Evolutionary conservation across 2,329 filamentous ascomycete species (phyloP), one percentile per base, ranked within the genome.

Genomic region (Fusarium begoniae): DNA sequence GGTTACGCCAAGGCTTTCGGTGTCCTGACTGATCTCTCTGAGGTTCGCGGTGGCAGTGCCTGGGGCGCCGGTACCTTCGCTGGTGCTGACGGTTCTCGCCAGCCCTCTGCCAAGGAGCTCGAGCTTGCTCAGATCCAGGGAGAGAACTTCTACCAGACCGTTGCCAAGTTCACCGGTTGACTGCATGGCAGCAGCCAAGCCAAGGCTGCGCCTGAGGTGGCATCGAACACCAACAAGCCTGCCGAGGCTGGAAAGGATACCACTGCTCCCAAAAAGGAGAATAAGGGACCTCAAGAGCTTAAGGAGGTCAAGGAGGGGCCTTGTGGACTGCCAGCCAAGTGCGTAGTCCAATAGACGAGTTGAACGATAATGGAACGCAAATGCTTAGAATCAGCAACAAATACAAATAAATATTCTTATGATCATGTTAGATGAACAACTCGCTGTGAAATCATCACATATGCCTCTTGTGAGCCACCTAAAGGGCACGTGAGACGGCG

Each of bases 1-100:
- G 96, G 96, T 63, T 98, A 97, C 88, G 92, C 93, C 85, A 93
- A 92, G 79, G 85, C 90, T 56, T 98, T 98, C 81, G 81, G 81
- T 69, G 84, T 90, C 73, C 84, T 98, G 75, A 82, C 91, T 75
- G 92, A 95, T 84, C 83, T 98, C 41, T 81, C 81, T 37, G 95
- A 98, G 87, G 88, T 96, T 73, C 94, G 93, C 82, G 96, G 96
- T 80, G 96, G 96, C 71, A 91, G 89, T 70, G 88, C 96, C 44
- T 99, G 96, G 96, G 96, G 96, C 79, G 95, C 96, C 40, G 96
- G 96, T 81, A 98, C 96, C 75, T 97, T 98, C 79, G 88, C 95
- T 72, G 90, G 82, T 70, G 87, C 81, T 69, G 94, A 98, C 79
- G 96, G 96, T 78, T 94, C 92, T 67, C 92, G 96, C 80, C 92